These are phyloP conservation scores for Parathielavia hyrcaniae DNA, from an alignment of 495 filamentous ascomycete species.

Conservation along the genomic window DNA sequence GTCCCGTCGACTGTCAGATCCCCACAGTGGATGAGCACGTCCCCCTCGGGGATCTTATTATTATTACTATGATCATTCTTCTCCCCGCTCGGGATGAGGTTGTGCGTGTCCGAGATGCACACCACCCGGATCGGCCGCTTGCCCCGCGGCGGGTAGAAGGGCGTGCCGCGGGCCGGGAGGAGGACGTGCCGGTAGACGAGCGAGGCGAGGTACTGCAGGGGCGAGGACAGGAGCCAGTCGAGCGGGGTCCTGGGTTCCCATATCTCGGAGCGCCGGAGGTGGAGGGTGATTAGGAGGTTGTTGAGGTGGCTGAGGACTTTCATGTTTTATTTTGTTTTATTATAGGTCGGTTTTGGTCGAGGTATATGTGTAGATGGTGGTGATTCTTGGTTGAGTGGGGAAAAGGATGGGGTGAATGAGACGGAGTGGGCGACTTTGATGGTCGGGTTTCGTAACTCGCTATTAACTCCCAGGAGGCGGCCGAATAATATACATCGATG, in stretches of 20 bases:
- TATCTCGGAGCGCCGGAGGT: conserved; percentile 34
- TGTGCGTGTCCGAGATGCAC: conserved; percentile 88
- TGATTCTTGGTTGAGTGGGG: too few relatives aligned
- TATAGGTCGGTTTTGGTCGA: too few relatives aligned
- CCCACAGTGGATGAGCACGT: conserved; percentile 84
- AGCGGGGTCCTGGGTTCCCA: conserved; percentile 51
- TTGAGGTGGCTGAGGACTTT: background rate
- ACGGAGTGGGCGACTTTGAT: too few relatives aligned
- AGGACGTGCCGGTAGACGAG: conserved; percentile 56
- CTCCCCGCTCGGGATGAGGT: conserved; percentile 36
- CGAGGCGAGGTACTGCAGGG: conserved; percentile 43
- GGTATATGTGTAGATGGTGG: too few relatives aligned
- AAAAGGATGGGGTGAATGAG: too few relatives aligned
- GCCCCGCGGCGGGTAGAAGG: conserved; percentile 48
- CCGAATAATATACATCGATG: too few relatives aligned
- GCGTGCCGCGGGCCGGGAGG: conserved; percentile 52
- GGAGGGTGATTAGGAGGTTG: conserved; percentile 28
- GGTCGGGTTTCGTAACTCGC: too few relatives aligned
- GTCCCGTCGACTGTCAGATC: conserved; percentile 74
- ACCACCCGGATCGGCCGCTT: conserved; percentile 63
- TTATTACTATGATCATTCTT: too few relatives aligned
- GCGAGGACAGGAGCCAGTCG: conserved; percentile 45
- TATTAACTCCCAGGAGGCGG: too few relatives aligned
- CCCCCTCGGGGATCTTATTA: conserved; percentile 70
- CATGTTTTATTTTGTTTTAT: background rate